Evolutionary conservation across 1,284 basidiomycete genomes (phyloP).

Genomic region (Tilletia walkeri): DNA sequence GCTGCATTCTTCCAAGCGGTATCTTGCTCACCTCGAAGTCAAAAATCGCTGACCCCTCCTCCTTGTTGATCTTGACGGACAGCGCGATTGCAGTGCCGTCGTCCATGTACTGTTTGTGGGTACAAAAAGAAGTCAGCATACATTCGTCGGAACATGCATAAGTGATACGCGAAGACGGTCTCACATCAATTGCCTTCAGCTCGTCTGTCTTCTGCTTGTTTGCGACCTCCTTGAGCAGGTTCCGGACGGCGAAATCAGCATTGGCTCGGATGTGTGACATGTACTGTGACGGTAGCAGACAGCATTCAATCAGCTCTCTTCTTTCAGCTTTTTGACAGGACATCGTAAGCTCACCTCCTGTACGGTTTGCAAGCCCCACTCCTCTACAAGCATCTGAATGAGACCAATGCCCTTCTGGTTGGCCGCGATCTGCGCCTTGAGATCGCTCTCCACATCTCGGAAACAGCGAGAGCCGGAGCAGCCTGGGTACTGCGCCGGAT

Average conservation of each 20-base stretch:
- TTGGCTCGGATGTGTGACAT: constrained; percentile 71
- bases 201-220: constrained; percentile 65
- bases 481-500: constrained; percentile 70
- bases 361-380: constrained; percentile 81
- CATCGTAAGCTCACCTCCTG: constrained; percentile 58
- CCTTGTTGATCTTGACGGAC: constrained; percentile 73
- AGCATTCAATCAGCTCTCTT: background rate
- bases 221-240: constrained; percentile 75
- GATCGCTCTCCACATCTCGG: constrained; percentile 82
- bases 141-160: background rate
- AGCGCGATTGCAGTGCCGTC: constrained; percentile 67
- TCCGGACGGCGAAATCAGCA: constrained; percentile 83
- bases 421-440: constrained; percentile 94
- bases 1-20: too few relatives aligned
- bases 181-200: constrained; percentile 67
- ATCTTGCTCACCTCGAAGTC: constrained; percentile 66
- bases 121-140: background rate
- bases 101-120: constrained; percentile 20
- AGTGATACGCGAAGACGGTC: background rate
- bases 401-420: constrained; percentile 78
- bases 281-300: constrained; percentile 24
- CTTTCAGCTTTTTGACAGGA: too few relatives aligned
- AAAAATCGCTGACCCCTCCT: constrained; percentile 75
- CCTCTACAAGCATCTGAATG: constrained; percentile 68
- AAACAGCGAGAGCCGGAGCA: constrained; percentile 59